phyloP scores from a whole-genome alignment of 306 rosid genomes.

The Inga leiocalycina region DNA sequence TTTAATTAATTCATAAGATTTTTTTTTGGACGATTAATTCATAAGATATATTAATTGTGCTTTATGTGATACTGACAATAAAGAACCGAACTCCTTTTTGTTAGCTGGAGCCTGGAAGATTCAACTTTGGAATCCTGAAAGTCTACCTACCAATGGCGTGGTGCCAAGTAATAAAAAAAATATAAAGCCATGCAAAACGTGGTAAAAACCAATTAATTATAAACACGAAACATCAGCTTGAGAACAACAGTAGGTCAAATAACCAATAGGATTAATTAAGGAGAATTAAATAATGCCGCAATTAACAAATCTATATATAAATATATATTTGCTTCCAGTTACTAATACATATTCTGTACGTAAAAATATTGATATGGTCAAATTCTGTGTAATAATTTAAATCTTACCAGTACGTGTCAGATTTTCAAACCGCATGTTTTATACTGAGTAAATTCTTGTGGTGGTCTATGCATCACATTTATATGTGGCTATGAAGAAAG shows the following conservation, averaged over 20 bases:
- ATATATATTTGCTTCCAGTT: not conserved
- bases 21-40: not conserved
- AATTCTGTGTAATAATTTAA: not conserved
- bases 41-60: not conserved
- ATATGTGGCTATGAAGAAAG: not conserved
- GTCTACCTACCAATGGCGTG: not conserved
- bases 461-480: not conserved
- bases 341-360: not conserved
- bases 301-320: not conserved
- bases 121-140: not conserved
- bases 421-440: not conserved
- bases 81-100: not conserved
- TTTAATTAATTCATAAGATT: not conserved
- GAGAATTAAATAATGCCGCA: not conserved
- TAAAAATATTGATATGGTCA: not conserved
- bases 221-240: not conserved
- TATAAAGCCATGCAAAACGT: slow-evolving; percentile 1
- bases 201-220: not conserved
- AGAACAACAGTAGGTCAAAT: not conserved
- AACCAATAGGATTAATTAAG: not conserved
- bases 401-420: not conserved
- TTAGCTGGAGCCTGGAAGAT: not conserved
- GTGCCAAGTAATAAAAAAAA: not conserved
- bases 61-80: not conserved
- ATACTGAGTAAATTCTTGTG: not conserved